Evolutionary conservation across 345 rosid genomes (phyloP).

Genomic region (Arabidopsis arenosa): DNA sequence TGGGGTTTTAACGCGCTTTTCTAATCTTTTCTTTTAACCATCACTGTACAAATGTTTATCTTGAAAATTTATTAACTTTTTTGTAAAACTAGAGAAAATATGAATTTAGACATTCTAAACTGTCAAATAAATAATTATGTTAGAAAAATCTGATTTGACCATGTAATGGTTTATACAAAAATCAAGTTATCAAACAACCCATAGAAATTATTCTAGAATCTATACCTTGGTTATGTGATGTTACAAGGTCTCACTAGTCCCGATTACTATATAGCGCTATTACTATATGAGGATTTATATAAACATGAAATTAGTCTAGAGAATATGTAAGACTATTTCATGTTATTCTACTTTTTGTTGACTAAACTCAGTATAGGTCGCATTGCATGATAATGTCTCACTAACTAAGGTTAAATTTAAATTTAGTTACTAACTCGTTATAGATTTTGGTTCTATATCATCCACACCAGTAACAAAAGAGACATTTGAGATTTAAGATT

Average conservation of each 20-base stretch:
- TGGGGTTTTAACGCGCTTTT: background rate
- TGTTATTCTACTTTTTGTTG: background rate
- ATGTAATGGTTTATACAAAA: too few species aligned
- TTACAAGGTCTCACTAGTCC: too few species aligned
- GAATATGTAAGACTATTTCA: background rate
- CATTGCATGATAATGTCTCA: background rate
- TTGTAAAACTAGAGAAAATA: too few species aligned
- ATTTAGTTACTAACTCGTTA: background rate
- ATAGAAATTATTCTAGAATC: too few species aligned
- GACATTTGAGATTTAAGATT: conserved; percentile 1
- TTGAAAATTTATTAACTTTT: too few species aligned
- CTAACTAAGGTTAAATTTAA: background rate
- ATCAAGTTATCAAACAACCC: too few species aligned
- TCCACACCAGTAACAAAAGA: background rate
- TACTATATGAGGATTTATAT: background rate
- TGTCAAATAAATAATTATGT: too few species aligned
- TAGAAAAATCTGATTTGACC: too few species aligned
- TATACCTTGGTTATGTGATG: too few species aligned
- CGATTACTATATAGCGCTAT: background rate
- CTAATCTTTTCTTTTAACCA: too few species aligned
- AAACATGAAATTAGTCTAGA: background rate
- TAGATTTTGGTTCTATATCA: background rate
- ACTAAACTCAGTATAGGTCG: background rate
- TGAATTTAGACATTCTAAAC: too few species aligned
- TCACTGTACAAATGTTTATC: too few species aligned